Evolutionary conservation across 208 protist species (phyloP).

Genomic region (Trypanosoma cruzi): DNA sequence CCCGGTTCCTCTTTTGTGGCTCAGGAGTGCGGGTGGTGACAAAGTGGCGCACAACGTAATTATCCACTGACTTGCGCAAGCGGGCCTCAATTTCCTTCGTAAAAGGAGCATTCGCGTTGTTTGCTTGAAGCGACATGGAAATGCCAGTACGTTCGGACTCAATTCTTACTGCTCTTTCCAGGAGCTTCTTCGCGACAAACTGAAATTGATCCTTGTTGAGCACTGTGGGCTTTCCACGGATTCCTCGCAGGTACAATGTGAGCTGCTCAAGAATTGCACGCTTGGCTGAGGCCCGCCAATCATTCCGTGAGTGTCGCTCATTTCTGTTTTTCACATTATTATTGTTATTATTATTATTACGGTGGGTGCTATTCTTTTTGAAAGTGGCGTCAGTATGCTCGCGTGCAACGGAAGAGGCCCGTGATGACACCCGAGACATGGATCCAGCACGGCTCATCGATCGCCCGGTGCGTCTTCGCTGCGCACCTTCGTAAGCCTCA

Average conservation of each 20-base stretch:
- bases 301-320: constrained; percentile 12
- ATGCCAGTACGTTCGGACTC: constrained; percentile 56
- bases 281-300: constrained; percentile 79
- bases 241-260: constrained; percentile 65
- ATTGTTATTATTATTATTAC: background rate
- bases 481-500: constrained; percentile 23
- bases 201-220: constrained; percentile 58
- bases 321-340: constrained; percentile 7
- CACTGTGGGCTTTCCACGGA: constrained; percentile 52
- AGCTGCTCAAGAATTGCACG: constrained; percentile 79
- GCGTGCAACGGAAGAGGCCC: constrained; percentile 23
- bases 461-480: background rate
- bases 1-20: constrained; percentile 1
- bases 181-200: constrained; percentile 52
- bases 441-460: constrained; percentile 13
- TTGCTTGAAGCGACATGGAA: constrained; percentile 63
- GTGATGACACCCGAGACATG: constrained; percentile 25
- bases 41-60: constrained; percentile 74
- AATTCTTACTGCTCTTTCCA: constrained; percentile 68
- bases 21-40: constrained; percentile 6
- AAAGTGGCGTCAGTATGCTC: background rate
- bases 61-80: constrained; percentile 78
- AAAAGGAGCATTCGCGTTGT: constrained; percentile 46
- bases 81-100: constrained; percentile 52
- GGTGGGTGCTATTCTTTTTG: constrained; percentile 8